Percentiles rank a stretch among this genome's conserved stretches.
Conservation (phyloP, 1,139 yeast species). For the Pichia kudriavzevii region DNA sequence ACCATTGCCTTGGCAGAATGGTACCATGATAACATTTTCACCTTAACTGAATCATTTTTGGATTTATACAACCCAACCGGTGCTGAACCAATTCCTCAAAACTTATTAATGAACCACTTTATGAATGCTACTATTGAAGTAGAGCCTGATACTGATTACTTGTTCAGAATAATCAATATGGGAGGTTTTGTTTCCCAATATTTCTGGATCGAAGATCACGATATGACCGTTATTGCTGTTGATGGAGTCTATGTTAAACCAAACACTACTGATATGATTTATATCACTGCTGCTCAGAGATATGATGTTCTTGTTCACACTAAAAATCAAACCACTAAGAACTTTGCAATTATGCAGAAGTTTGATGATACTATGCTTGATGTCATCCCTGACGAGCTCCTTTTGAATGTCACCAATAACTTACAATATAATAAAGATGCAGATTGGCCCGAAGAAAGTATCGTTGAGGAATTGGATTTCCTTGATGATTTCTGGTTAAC, state of each 20-base stretch:
- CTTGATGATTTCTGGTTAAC: conserved; percentile 60
- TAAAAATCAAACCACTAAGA: conserved; percentile 48
- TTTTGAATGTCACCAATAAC: conserved; percentile 65
- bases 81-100: conserved; percentile 91
- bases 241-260: conserved; percentile 69
- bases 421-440: conserved; percentile 47
- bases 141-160: conserved; percentile 72
- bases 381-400: conserved; percentile 51
- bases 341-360: conserved; percentile 71
- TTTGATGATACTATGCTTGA: conserved; percentile 81
- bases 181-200: conserved; percentile 88
- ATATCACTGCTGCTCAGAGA: conserved; percentile 70
- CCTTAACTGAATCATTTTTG: conserved; percentile 49
- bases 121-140: conserved; percentile 64
- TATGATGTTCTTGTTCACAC: conserved; percentile 68
- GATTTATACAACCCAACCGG: conserved; percentile 84
- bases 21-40: conserved; percentile 63
- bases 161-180: conserved; percentile 66
- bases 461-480: conserved; percentile 36
- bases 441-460: conserved; percentile 40
- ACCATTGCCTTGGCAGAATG: conserved; percentile 69
- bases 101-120: conserved; percentile 70
- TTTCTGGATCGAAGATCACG: conserved; percentile 79
- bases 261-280: conserved; percentile 44
- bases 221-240: conserved; percentile 70